A percentile compares a stretch with the other conserved stretches of the same genome.
These are phyloP conservation scores for Tetraselmis striata DNA, from an alignment of 139 green algal genomes.

Conservation along the genomic window DNA sequence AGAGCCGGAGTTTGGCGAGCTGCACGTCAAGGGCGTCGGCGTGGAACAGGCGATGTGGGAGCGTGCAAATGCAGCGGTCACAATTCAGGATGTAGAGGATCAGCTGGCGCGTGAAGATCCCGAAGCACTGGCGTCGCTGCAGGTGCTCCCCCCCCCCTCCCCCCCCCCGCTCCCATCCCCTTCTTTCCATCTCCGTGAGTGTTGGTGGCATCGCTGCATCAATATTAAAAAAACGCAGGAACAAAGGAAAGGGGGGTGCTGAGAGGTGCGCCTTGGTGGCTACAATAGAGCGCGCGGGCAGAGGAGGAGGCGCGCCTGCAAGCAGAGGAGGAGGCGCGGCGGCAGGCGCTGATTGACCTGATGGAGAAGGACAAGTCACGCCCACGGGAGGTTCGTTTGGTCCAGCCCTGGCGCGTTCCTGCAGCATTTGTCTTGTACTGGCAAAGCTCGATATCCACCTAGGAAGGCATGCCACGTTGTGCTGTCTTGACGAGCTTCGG, in stretches of 20 bases:
- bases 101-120: neutral
- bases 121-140: neutral
- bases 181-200: too few species aligned
- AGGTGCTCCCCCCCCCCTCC: too few species aligned
- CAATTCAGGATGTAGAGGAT: neutral
- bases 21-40: neutral
- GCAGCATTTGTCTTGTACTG: too few species aligned
- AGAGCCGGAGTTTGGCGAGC: neutral
- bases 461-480: too few species aligned
- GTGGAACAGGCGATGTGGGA: neutral
- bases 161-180: too few species aligned
- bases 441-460: too few species aligned
- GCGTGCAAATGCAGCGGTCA: neutral
- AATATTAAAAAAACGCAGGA: too few species aligned
- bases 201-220: too few species aligned
- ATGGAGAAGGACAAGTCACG: neutral
- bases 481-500: too few species aligned
- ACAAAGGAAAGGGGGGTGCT: too few species aligned
- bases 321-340: neutral
- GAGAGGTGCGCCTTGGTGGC: too few species aligned
- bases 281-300: neutral
- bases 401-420: too few species aligned
- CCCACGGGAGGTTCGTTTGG: neutral
- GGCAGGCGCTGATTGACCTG: neutral
- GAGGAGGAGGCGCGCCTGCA: neutral